Evolutionary conservation across 148 eudicot species (phyloP).

Genomic region (Vaccinium myrtillus): DNA sequence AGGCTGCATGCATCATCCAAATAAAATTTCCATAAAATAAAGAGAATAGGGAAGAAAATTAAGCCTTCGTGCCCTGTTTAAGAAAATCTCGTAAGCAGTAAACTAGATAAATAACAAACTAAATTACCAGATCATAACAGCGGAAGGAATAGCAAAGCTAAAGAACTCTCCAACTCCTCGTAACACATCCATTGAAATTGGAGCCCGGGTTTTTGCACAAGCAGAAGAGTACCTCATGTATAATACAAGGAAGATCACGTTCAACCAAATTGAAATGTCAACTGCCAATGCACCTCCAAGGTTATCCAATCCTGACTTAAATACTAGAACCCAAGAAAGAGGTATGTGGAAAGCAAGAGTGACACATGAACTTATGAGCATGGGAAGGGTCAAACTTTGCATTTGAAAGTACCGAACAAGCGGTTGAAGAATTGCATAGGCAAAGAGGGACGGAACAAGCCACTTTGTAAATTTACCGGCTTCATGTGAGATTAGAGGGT

Average conservation of each 20-base stretch:
- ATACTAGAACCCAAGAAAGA: constrained; percentile 75
- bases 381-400: constrained; percentile 71
- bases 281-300: constrained; percentile 70
- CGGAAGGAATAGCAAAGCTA: constrained; percentile 80
- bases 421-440: constrained; percentile 65
- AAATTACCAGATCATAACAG: constrained; percentile 73
- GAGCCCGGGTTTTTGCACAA: constrained; percentile 60
- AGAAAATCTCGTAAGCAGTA: not conserved
- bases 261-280: constrained; percentile 65
- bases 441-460: constrained; percentile 68
- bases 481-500: constrained; percentile 68
- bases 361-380: constrained; percentile 52
- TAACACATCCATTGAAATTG: constrained; percentile 65
- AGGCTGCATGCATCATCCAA: constrained; percentile 40
- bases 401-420: constrained; percentile 66
- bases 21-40: not conserved
- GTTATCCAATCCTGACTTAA: constrained; percentile 53
- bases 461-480: constrained; percentile 60
- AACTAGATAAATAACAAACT: not conserved
- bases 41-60: not conserved
- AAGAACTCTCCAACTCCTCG: constrained; percentile 67
- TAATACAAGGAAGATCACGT: constrained; percentile 42
- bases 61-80: not conserved
- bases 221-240: constrained; percentile 62
- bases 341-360: constrained; percentile 57